phyloP scores from a whole-genome alignment of 2,329 filamentous ascomycete species.

The Pyrenophora seminiperda region DNA sequence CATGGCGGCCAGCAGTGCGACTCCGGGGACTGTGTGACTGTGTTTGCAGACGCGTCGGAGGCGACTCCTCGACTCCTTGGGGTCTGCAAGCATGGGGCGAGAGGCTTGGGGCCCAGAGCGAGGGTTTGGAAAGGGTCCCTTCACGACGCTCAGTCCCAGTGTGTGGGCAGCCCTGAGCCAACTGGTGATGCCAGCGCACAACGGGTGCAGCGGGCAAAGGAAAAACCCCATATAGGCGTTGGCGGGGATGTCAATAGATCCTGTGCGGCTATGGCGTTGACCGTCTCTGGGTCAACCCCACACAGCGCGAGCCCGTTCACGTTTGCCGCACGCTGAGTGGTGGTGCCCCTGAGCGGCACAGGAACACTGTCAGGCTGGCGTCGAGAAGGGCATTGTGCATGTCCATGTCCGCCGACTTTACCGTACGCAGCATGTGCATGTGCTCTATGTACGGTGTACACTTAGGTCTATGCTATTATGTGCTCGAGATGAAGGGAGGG shows the following conservation, averaged over 20 bases:
- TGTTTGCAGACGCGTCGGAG: not conserved
- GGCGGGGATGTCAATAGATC: conserved; percentile 1
- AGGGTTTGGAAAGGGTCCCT: conserved; percentile 12
- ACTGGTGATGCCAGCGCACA: not conserved
- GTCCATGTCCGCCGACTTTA: too few species aligned
- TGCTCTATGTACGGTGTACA: too few species aligned
- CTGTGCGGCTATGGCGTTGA: conserved; percentile 20
- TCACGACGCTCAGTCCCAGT: too few species aligned
- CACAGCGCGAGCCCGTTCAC: conserved; percentile 8
- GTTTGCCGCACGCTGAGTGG: conserved; percentile 11
- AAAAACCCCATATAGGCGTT: conserved; percentile 1
- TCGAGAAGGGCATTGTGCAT: conserved; percentile 2
- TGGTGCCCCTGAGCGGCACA: conserved; percentile 21
- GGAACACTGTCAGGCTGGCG: conserved; percentile 7
- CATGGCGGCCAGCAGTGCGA: conserved; percentile 1
- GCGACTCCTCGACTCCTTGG: not conserved
- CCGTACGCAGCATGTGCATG: too few species aligned
- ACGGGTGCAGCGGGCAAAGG: conserved; percentile 15
- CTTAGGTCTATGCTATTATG: too few species aligned
- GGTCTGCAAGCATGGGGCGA: not conserved
- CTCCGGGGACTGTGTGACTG: not conserved
- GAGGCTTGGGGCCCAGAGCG: not conserved
- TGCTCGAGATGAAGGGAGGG: conserved; percentile 31
- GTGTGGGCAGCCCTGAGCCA: not conserved
- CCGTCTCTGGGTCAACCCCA: conserved; percentile 7